phyloP scores from a whole-genome alignment of 2,329 filamentous ascomycete genomes.

The Colletotrichum liaoningense region DNA sequence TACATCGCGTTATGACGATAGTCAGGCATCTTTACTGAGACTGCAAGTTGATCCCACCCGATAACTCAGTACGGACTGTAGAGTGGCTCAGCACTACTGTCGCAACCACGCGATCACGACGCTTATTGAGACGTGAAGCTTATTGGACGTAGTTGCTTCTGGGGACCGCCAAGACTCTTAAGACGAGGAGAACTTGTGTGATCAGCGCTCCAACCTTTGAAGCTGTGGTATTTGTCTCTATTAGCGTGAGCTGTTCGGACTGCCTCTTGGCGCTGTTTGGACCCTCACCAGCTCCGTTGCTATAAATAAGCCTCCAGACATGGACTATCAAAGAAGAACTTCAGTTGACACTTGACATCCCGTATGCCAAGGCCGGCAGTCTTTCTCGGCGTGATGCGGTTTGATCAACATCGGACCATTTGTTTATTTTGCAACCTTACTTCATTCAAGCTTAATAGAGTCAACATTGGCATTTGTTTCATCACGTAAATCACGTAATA shows the following conservation, averaged over 20 bases:
- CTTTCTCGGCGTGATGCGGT: not conserved
- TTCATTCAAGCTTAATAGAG: constrained; percentile 2
- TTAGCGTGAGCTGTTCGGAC: not conserved
- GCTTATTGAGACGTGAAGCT: not conserved
- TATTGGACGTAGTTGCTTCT: not conserved
- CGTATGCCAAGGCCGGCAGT: constrained; percentile 2
- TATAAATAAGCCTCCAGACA: constrained; percentile 12
- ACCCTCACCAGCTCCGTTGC: not conserved
- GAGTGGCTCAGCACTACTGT: constrained; percentile 10
- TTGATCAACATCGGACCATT: constrained; percentile 1
- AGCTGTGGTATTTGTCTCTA: not conserved
- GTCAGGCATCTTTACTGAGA: not conserved
- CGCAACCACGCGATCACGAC: not conserved
- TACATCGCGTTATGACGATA: not conserved
- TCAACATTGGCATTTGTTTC: not conserved
- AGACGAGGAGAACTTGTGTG: not conserved
- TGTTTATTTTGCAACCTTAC: not conserved
- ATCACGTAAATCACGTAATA: not conserved
- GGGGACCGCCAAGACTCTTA: not conserved
- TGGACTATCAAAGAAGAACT: not conserved
- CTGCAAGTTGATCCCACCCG: not conserved
- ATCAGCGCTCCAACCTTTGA: not conserved
- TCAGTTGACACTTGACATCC: too few relatives aligned
- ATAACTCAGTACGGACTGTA: not conserved
- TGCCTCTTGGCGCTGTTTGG: not conserved